Percentiles rank a stretch among this genome's conserved stretches.
These are phyloP conservation scores for Talaromyces amestolkiae DNA, from an alignment of 2,329 filamentous ascomycete species.

Conservation along the genomic window DNA sequence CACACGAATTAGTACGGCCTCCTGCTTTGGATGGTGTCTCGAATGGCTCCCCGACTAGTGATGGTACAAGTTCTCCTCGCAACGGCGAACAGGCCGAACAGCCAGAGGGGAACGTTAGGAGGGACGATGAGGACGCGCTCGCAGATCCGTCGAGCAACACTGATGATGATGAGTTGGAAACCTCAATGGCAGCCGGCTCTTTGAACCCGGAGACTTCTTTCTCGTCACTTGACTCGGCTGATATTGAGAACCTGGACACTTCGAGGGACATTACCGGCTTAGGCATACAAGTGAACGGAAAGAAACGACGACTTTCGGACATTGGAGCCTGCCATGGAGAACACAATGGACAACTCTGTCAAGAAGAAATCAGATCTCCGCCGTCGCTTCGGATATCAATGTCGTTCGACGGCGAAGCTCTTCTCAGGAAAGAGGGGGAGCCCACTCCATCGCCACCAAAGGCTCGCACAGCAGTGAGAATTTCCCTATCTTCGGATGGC, in stretches of 20 bases:
- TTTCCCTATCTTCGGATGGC: conserved; percentile 83
- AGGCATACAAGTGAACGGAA: conserved; percentile 26
- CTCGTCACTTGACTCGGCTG: neutral
- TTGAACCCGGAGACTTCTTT: conserved; percentile 12
- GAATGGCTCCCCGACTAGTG: conserved; percentile 26
- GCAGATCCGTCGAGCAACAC: neutral
- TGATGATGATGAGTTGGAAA: neutral
- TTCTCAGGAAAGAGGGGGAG: conserved; percentile 39
- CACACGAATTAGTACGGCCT: conserved; percentile 64
- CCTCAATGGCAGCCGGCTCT: neutral
- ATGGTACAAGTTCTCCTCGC: conserved; percentile 29
- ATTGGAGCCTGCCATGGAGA: conserved; percentile 20
- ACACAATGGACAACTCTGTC: neutral
- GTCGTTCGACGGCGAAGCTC: conserved; percentile 42
- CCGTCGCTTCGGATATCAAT: conserved; percentile 42
- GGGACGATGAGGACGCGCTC: neutral
- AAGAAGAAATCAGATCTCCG: conserved; percentile 29
- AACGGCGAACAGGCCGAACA: conserved; percentile 22
- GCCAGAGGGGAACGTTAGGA: neutral
- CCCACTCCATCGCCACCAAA: conserved; percentile 42
- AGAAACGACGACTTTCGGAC: conserved; percentile 37
- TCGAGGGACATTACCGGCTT: neutral
- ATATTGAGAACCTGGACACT: neutral
- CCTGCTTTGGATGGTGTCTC: conserved; percentile 30
- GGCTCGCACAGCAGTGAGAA: conserved; percentile 58